phyloP scores from a whole-genome alignment of 2,329 filamentous ascomycete species.

The Akanthomyces muscarius region DNA sequence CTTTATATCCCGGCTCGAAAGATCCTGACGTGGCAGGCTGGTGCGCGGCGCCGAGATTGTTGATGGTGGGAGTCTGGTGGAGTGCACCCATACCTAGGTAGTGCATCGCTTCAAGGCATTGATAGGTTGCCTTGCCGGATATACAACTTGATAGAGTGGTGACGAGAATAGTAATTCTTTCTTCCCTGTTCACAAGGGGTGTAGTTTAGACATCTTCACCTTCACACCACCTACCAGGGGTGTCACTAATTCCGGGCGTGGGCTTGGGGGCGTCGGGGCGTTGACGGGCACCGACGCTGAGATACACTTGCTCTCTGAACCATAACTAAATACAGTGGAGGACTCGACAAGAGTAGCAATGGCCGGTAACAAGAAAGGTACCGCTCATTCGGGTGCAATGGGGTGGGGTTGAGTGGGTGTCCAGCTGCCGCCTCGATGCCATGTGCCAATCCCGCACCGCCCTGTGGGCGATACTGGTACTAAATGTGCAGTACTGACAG shows the following conservation, averaged over 20 bases:
- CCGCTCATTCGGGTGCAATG: no score
- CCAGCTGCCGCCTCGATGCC: slow-evolving; percentile 1
- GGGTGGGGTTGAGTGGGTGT: no score
- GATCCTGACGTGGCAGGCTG: not conserved
- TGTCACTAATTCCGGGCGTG: not conserved
- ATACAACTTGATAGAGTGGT: not conserved
- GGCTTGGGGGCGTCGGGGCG: not conserved
- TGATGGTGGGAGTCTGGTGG: not conserved
- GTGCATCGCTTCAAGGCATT: not conserved
- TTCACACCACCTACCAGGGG: not conserved
- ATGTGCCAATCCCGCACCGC: not conserved
- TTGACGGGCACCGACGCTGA: no score
- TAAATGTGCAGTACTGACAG: not conserved
- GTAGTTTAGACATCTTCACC: not conserved
- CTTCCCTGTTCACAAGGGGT: not conserved
- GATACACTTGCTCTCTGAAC: no score
- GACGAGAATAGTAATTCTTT: not conserved
- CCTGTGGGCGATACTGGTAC: not conserved
- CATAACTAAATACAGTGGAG: no score
- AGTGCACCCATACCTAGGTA: not conserved
- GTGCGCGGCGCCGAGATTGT: not conserved
- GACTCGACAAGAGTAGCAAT: no score
- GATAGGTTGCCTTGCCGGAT: slow-evolving; percentile 7
- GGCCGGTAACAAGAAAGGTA: no score
- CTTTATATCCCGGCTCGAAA: not conserved